Percentiles rank a stretch among this genome's conserved stretches.
These are phyloP conservation scores for Aspergillus bridgeri DNA, from an alignment of 495 filamentous ascomycete species.

Conservation along the genomic window DNA sequence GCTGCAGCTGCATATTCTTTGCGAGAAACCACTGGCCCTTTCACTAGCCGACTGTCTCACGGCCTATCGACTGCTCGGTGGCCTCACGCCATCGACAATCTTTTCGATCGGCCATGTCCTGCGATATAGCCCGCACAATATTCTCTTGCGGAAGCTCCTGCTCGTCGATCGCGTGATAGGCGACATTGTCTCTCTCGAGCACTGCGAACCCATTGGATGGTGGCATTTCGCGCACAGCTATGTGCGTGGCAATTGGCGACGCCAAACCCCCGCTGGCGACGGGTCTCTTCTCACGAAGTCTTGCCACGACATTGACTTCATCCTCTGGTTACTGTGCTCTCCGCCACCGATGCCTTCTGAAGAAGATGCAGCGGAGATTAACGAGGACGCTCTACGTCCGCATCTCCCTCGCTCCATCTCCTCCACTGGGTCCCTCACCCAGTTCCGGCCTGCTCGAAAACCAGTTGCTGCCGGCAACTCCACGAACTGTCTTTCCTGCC, in stretches of 20 bases:
- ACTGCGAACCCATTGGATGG: conserved; percentile 91
- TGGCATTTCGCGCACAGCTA: conserved; percentile 97
- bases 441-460: conserved; percentile 72
- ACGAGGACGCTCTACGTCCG: neutral
- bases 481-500: conserved; percentile 86
- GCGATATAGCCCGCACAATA: conserved; percentile 88
- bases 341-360: neutral
- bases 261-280: conserved; percentile 52
- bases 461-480: conserved; percentile 66
- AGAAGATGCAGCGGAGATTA: neutral
- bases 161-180: conserved; percentile 68
- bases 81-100: conserved; percentile 20
- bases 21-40: conserved; percentile 90
- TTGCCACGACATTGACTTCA: conserved; percentile 88
- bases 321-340: conserved; percentile 70
- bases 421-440: conserved; percentile 60
- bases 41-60: conserved; percentile 69
- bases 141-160: conserved; percentile 72
- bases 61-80: conserved; percentile 59
- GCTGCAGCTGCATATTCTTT: conserved; percentile 77
- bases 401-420: conserved; percentile 73
- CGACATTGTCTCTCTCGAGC: conserved; percentile 81
- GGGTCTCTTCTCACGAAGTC: conserved; percentile 81
- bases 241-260: conserved; percentile 92
- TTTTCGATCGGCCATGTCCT: conserved; percentile 83